These are phyloP conservation scores for Schizophyllum commune DNA, from an alignment of 1,284 basidiomycete genomes.

Conservation along the genomic window DNA sequence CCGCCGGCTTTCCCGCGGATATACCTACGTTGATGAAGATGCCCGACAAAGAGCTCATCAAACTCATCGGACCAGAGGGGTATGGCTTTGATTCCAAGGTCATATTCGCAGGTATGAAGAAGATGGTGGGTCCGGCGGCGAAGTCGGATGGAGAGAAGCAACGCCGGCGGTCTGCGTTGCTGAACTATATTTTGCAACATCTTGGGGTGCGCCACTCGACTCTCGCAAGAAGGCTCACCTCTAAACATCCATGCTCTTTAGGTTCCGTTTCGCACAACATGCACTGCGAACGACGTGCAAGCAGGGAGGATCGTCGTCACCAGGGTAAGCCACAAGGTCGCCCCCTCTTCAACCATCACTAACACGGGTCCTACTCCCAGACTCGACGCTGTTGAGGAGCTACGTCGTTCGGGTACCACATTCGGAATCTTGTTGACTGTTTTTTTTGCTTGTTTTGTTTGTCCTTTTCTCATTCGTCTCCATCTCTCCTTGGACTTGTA, in stretches of 20 bases:
- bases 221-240: not conserved
- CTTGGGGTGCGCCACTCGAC: not conserved
- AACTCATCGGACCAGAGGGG: not conserved
- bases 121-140: not conserved
- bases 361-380: not conserved
- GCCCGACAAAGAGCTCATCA: not conserved
- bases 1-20: conserved; percentile 26
- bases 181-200: not conserved
- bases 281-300: not conserved
- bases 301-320: not conserved
- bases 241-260: not conserved
- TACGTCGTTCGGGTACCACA: not conserved
- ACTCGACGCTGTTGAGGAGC: not conserved
- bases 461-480: not conserved
- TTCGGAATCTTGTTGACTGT: not conserved
- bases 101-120: not conserved
- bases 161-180: not conserved
- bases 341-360: not conserved
- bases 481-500: not conserved
- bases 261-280: not conserved
- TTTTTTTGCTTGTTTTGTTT: not conserved
- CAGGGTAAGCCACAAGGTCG: not conserved
- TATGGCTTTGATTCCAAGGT: not conserved
- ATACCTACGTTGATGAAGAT: conserved; percentile 18
- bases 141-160: not conserved